Base-by-base conservation (phyloP, 768 basidiomycete genomes). In the Pisolithus albus region DNA sequence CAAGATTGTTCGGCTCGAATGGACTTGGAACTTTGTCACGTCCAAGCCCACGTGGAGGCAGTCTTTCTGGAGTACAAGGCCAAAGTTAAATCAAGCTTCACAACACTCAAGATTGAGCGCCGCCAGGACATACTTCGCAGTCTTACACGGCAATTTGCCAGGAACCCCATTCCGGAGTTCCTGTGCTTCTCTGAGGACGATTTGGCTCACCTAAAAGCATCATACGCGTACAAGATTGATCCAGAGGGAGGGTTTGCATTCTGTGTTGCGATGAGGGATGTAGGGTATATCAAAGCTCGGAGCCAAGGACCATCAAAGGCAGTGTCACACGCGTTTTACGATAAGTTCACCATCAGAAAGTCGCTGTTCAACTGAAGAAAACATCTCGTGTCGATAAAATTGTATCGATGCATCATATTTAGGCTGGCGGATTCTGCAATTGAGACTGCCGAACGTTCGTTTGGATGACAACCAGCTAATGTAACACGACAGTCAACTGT, bases 391-490 rank as follows among this genome's bases (percentile, higher is more conserved):
- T 37, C 44, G 9, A 24, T 32, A 4, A 19, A 16, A 19, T 26
- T 28, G 26, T n/a, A 13, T 15, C 15, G 18, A 46, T 30, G 15
- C 16, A 41, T 8, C 43, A 28, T 45, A 28, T 8, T 9, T 26
- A 45, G 26, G 24, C 28, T 7, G 21, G 23, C 28, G 24, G 13
- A 4, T 46, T 28, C 16, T 41, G 38, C 37, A 73, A 61, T 60
- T 75, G 73, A 58, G 66, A 53, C 9, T 73, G 67, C 49, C 71
- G 73, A 19, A 86, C 62, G 43, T 81, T 72, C 2, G 80, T 67
- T 64, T 89, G 87, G 44, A 86, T 72, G 54, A 84, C 81, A 32
- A 82, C 78, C 53, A 88, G 74, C 87, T 89, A 28, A 26, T 16
- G 37, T 46, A 26, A 46, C 18, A 56, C 47, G 52, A 61, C 49